Conservation (phyloP, 192 early-diverging fungal genomes). For the Ambispora gerdemannii region DNA sequence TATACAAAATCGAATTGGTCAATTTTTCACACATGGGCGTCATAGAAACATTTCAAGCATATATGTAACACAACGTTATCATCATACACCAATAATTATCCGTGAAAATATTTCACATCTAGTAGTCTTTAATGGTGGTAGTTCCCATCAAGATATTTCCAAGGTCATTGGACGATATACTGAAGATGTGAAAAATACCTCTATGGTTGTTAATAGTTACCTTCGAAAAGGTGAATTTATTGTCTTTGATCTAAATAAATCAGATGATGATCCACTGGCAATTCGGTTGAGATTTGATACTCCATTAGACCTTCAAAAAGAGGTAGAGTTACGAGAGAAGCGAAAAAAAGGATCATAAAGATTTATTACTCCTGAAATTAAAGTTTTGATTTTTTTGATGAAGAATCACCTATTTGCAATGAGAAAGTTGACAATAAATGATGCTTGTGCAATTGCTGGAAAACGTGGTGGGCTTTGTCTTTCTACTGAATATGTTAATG, state of each 20-base stretch:
- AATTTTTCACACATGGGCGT: neutral
- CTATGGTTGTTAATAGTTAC: too few species aligned
- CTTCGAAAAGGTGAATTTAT: too few species aligned
- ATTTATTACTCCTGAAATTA: too few species aligned
- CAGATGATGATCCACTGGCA: neutral
- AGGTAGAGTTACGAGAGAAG: conserved; percentile 1
- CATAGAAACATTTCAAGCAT: conserved; percentile 9
- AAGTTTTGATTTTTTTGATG: too few species aligned
- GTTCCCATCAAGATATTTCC: neutral
- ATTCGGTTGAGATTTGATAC: neutral
- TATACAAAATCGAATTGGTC: conserved; percentile 4
- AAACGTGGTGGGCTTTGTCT: too few species aligned
- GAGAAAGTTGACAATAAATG: too few species aligned
- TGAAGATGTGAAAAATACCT: too few species aligned
- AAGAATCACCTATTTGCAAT: too few species aligned
- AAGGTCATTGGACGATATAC: too few species aligned
- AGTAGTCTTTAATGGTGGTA: conserved; percentile 4
- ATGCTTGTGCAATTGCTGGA: too few species aligned
- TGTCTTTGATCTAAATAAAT: neutral
- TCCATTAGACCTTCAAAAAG: neutral
- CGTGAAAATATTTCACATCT: neutral
- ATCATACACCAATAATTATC: neutral
- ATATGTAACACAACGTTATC: neutral
- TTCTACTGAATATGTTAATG: too few species aligned
- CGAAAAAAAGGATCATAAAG: too few species aligned